Base-by-base conservation (phyloP, 192 early-diverging fungal species). In the Geosiphon pyriformis region DNA sequence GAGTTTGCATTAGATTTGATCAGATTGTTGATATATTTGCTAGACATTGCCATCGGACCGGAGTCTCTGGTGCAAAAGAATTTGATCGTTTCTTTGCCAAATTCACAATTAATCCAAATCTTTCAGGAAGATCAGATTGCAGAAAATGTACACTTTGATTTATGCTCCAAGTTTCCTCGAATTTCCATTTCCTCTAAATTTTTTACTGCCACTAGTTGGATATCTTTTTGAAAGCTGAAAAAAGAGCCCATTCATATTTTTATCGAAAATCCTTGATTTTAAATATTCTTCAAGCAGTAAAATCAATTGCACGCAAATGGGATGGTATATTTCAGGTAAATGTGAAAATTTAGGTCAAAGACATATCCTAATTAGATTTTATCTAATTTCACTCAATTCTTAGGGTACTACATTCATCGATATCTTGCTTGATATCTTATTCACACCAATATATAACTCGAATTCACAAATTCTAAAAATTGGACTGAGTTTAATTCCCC, bases 401-500 rank as follows among this genome's bases (percentile, higher is more conserved):
- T n/a, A n/a, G n/a, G n/a, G n/a, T n/a, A n/a, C n/a, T n/a, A n/a
- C 37, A 42, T 15, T 42, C 7, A 6, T 42, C 37, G 37, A 42
- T 30, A 42, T 42, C 18, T 35, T 59, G 25, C 6, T 59, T 22
- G 60, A 62, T 49, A 62, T 62, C 10, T 48, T 62, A 31, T 62
- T 48, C 48, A 48, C 46, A 17, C 29, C 60, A 25, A 29, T 30
- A 25, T 62, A 50, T 30, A 48, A 48, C n/a, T 2, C 60, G n/a
- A 46, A 62, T 31, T 27, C 46, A 3, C 60, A 46, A 18, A 62
- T 62, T 23, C 26, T 62, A 27, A 62, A 62, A 48, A 46, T 25
- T 29, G 60, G 18, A 29, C 60, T 62, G n/a, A 62, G 27, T 32
- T 23, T 62, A 25, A 62, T 62, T 29, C 60, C 60, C 0, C 23